These are phyloP conservation scores for Aspergillus brunneoviolaceus DNA, from an alignment of 2,329 filamentous ascomycete species.

Conservation along the genomic window DNA sequence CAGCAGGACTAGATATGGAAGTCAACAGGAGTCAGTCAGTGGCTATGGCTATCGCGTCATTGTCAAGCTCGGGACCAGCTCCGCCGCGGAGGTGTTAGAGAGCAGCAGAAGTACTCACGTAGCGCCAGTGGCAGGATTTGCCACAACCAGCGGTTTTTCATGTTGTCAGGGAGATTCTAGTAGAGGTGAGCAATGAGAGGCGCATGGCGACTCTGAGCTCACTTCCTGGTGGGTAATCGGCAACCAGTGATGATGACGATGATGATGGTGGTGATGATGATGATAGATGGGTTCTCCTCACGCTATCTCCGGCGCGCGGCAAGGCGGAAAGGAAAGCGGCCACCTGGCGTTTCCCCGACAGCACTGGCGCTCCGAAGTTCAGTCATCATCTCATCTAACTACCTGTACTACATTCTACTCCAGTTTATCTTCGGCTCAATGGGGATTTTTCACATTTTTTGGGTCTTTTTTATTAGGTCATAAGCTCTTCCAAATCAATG, in stretches of 20 bases:
- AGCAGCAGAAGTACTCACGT: constrained; percentile 25
- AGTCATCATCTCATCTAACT: neutral
- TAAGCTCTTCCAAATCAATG: constrained; percentile 9
- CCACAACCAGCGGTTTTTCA: constrained; percentile 35
- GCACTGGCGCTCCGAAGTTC: neutral
- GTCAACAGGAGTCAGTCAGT: constrained; percentile 20
- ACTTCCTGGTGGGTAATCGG: neutral
- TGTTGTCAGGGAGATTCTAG: constrained; percentile 29
- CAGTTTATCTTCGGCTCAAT: neutral
- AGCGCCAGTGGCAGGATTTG: constrained; percentile 36
- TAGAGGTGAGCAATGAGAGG: constrained; percentile 25
- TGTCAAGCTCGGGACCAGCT: constrained; percentile 7
- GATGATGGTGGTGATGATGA: too few species aligned
- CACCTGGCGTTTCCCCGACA: constrained; percentile 33
- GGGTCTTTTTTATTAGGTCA: constrained; percentile 17
- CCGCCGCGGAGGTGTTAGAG: constrained; percentile 9
- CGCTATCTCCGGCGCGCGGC: neutral
- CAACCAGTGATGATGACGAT: neutral
- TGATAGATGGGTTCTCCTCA: neutral
- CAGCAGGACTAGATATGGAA: too few species aligned
- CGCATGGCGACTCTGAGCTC: constrained; percentile 33
- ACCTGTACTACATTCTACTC: neutral
- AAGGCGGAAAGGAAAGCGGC: constrained; percentile 30
- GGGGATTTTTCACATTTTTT: constrained; percentile 17
- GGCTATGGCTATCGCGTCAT: constrained; percentile 3